phyloP scores from a whole-genome alignment of 2,329 filamentous ascomycete genomes.

The Pseudogymnoascus sp. region DNA sequence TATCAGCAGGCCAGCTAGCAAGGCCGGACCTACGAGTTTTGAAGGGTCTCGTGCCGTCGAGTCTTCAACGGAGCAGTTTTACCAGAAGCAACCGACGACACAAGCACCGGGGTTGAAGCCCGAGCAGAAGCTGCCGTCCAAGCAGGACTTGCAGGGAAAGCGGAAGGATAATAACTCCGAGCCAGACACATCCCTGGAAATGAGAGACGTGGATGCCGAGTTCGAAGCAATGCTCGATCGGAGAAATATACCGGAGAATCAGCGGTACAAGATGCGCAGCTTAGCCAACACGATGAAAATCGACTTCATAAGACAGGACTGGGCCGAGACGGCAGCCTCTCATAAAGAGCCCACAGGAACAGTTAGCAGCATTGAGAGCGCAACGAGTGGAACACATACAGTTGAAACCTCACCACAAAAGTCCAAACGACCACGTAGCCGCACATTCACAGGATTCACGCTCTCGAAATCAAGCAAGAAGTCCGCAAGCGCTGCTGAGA shows the following conservation, averaged over 20 bases:
- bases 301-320: conserved; percentile 88
- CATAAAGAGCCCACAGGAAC: conserved; percentile 27
- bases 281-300: conserved; percentile 85
- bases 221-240: conserved; percentile 65
- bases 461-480: conserved; percentile 57
- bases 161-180: neutral
- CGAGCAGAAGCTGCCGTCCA: neutral
- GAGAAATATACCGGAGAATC: conserved; percentile 86
- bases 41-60: neutral
- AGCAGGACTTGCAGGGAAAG: neutral
- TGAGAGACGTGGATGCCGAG: conserved; percentile 47
- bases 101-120: neutral
- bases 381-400: conserved; percentile 32
- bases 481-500: conserved; percentile 28
- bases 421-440: conserved; percentile 55
- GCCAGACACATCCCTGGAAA: conserved; percentile 32
- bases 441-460: conserved; percentile 70
- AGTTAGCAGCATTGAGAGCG: conserved; percentile 36
- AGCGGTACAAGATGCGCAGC: conserved; percentile 89
- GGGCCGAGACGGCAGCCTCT: conserved; percentile 55
- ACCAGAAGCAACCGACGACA: neutral
- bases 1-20: conserved; percentile 24
- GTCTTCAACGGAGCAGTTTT: conserved; percentile 1
- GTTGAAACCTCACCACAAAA: conserved; percentile 33
- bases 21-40: neutral